phyloP scores from a whole-genome alignment of 208 protist species.

The Leishmania gerbilli region DNA sequence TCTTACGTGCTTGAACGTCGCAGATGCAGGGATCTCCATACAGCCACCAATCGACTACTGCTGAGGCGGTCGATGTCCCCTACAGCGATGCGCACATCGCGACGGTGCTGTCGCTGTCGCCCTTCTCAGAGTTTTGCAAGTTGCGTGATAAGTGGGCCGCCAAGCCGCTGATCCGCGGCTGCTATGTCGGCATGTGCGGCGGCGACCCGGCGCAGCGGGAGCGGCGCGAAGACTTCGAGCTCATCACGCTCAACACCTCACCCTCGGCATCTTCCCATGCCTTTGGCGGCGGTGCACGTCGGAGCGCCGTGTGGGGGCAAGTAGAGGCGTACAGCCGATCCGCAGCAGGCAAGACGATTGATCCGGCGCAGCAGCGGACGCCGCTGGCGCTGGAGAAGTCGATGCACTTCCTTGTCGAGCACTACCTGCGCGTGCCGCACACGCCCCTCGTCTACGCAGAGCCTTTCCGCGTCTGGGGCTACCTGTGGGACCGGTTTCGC shows the following conservation, averaged over 20 bases:
- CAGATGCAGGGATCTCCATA: background rate
- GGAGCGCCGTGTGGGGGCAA: conserved; percentile 12
- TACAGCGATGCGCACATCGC: conserved; percentile 44
- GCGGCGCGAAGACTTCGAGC: conserved; percentile 47
- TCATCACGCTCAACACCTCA: conserved; percentile 16
- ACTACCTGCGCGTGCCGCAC: conserved; percentile 79
- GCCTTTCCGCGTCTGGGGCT: conserved; percentile 75
- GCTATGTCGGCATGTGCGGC: conserved; percentile 56
- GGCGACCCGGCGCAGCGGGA: conserved; percentile 49
- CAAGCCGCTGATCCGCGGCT: conserved; percentile 44
- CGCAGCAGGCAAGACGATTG: conserved; percentile 63
- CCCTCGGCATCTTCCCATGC: conserved; percentile 6
- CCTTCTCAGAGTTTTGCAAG: conserved; percentile 53
- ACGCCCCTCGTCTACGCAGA: conserved; percentile 56
- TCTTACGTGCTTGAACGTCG: background rate
- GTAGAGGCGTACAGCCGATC: conserved; percentile 80
- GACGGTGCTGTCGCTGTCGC: conserved; percentile 40
- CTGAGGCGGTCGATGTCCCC: background rate
- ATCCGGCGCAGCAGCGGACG: conserved; percentile 50
- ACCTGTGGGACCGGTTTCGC: conserved; percentile 87
- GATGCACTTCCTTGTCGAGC: conserved; percentile 87
- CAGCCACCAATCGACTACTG: background rate
- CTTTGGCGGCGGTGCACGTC: background rate
- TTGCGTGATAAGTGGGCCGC: conserved; percentile 36
- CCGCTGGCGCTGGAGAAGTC: conserved; percentile 76